Percentiles rank a stretch among this genome's conserved stretches.
Evolutionary conservation across 2,329 filamentous ascomycete genomes (phyloP).

Genomic region (Neofusicoccum ribis): DNA sequence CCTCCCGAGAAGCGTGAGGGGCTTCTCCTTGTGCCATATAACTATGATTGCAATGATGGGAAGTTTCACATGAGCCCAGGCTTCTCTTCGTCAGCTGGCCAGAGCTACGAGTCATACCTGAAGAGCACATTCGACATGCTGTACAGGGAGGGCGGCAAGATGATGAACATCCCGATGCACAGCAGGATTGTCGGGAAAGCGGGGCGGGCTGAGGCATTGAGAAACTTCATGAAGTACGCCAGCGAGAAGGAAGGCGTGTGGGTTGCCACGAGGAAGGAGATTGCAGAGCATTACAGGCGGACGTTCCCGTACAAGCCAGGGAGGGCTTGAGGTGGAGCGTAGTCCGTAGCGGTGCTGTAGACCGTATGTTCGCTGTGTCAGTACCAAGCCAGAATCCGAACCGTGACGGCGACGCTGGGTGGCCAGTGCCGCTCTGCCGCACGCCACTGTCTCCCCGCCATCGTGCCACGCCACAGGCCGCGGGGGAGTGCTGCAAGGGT

Average conservation of each 20-base stretch:
- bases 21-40: conserved; percentile 42
- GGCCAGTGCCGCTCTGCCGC: neutral
- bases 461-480: neutral
- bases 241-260: conserved; percentile 44
- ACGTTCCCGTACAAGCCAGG: conserved; percentile 40
- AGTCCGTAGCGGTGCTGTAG: neutral
- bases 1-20: conserved; percentile 38
- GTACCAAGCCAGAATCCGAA: conserved; percentile 2
- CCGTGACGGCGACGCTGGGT: conserved; percentile 1
- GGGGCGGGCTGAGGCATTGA: conserved; percentile 39
- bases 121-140: conserved; percentile 45
- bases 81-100: conserved; percentile 41
- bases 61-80: conserved; percentile 48
- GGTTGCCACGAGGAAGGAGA: conserved; percentile 46
- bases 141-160: conserved; percentile 44
- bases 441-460: neutral
- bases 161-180: conserved; percentile 47
- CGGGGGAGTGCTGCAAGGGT: neutral
- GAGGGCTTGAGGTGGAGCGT: neutral
- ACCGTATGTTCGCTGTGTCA: neutral
- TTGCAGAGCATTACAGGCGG: conserved; percentile 43
- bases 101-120: conserved; percentile 39
- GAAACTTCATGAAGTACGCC: conserved; percentile 44
- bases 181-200: conserved; percentile 44
- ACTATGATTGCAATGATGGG: conserved; percentile 45